phyloP scores from a whole-genome alignment of 768 basidiomycete genomes.

The Russula ochroleuca region DNA sequence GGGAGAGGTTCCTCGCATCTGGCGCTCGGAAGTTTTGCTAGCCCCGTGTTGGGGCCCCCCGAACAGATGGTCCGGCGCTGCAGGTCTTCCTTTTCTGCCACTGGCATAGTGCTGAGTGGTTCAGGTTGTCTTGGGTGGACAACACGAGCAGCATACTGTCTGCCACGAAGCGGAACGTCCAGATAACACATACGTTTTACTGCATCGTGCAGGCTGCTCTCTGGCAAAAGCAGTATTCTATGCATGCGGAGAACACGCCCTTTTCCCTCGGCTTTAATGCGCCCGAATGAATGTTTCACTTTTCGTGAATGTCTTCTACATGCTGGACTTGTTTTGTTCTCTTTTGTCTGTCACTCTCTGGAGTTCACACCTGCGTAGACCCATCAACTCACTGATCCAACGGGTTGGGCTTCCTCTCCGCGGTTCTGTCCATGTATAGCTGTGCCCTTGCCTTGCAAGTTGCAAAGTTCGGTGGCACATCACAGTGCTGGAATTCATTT shows the following conservation, averaged over 20 bases:
- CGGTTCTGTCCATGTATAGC: background rate
- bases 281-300: background rate
- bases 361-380: background rate
- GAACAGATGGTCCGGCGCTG: background rate
- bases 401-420: background rate
- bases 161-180: background rate
- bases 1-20: background rate
- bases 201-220: background rate
- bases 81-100: background rate
- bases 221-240: background rate
- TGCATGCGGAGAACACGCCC: background rate
- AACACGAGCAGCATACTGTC: background rate
- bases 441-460: background rate
- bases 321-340: background rate
- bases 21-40: background rate
- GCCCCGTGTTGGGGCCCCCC: background rate
- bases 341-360: background rate
- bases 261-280: background rate
- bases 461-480: background rate
- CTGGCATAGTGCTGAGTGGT: background rate
- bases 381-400: background rate
- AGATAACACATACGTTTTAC: background rate
- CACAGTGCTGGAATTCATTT: background rate
- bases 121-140: background rate
- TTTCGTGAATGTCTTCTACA: background rate